Percentiles rank a stretch among this genome's conserved stretches.
These are phyloP conservation scores for Ogataea saltuana DNA, from an alignment of 805 yeast genomes.

Conservation along the genomic window DNA sequence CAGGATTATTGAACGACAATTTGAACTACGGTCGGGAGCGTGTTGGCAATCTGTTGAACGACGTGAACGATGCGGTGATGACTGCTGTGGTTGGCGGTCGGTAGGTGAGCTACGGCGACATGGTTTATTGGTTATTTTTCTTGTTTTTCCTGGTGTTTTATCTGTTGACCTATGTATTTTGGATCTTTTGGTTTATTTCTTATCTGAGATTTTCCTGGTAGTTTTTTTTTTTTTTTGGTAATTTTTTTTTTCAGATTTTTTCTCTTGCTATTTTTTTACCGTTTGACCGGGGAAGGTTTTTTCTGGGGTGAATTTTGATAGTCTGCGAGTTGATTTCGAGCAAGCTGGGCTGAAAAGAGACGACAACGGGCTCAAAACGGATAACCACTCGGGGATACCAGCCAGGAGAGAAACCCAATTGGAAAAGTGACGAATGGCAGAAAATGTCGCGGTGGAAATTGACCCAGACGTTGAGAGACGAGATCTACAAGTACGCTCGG, in stretches of 20 bases:
- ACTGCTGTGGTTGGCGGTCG: slow-evolving; percentile 35
- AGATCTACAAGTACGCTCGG: slow-evolving; percentile 64
- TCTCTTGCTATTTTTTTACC: too few species aligned
- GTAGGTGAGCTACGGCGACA: neutral
- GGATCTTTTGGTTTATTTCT: too few species aligned
- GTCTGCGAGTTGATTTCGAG: too few species aligned
- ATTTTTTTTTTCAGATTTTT: neutral
- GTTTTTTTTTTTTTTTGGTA: too few species aligned
- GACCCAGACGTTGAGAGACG: slow-evolving; percentile 49
- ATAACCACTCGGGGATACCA: too few species aligned
- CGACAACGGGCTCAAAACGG: too few species aligned
- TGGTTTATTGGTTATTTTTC: neutral
- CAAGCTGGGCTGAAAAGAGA: too few species aligned
- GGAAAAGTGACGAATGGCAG: too few species aligned
- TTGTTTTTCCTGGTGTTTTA: too few species aligned
- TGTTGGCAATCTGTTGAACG: slow-evolving; percentile 37
- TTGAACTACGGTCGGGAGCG: slow-evolving; percentile 34
- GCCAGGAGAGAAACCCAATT: too few species aligned
- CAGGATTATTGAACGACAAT: slow-evolving; percentile 37
- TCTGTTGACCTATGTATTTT: too few species aligned
- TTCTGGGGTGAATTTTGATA: neutral
- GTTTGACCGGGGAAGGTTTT: slow-evolving; percentile 16
- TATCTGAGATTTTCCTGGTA: too few species aligned
- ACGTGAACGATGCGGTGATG: slow-evolving; percentile 44
- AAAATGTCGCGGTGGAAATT: slow-evolving; percentile 43